A percentile compares a stretch with the other conserved stretches of the same genome.
Conservation (phyloP, 2,329 filamentous ascomycete species). For the Neospermospora avenae region DNA sequence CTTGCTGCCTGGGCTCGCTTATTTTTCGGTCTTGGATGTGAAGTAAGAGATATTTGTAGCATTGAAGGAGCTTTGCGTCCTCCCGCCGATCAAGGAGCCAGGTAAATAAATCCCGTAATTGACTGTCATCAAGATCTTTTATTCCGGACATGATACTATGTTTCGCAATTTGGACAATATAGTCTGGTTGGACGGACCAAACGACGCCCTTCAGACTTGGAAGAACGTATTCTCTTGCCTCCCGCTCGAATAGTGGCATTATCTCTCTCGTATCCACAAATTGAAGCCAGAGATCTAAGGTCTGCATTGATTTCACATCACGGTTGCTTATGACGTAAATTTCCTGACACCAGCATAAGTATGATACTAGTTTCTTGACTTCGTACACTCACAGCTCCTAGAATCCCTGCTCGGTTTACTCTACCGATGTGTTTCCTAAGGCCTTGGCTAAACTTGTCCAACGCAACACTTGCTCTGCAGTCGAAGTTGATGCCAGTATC, state of each 20-base stretch:
- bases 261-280: slow-evolving; percentile 8
- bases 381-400: slow-evolving; percentile 3
- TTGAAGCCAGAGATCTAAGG: slow-evolving; percentile 9
- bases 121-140: neutral
- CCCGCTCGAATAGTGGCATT: slow-evolving; percentile 8
- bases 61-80: slow-evolving; percentile 2
- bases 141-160: neutral
- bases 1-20: neutral
- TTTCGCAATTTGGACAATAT: slow-evolving; percentile 5
- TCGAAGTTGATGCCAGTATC: slow-evolving; percentile 3
- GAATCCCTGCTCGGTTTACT: slow-evolving; percentile 6
- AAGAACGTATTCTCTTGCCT: neutral
- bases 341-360: slow-evolving; percentile 5
- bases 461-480: slow-evolving; percentile 11
- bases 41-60: slow-evolving; percentile 9
- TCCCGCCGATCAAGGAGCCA: slow-evolving; percentile 6
- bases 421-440: slow-evolving; percentile 6
- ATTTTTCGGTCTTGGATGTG: neutral
- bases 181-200: slow-evolving; percentile 2
- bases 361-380: neutral
- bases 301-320: slow-evolving; percentile 8
- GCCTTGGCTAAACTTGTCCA: slow-evolving; percentile 11
- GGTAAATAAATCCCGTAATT: neutral
- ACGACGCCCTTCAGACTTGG: neutral
- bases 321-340: slow-evolving; percentile 11